phyloP scores from a whole-genome alignment of 73 alveolate species.

The Stentor roeselii region DNA sequence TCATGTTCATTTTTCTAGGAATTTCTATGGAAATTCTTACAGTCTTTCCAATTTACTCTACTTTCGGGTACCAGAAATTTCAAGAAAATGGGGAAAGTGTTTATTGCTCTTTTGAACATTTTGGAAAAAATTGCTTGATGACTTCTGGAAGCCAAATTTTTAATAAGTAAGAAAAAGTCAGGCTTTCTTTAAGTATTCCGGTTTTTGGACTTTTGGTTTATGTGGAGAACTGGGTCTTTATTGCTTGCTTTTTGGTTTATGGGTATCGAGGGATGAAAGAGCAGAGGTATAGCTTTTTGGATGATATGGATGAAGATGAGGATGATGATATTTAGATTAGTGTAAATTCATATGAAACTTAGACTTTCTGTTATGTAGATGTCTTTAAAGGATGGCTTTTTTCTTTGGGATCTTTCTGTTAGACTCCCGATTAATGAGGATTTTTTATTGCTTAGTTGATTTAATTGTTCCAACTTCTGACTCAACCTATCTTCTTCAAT shows the following conservation, averaged over 20 bases:
- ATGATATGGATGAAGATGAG: neutral
- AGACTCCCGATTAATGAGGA: too few relatives aligned
- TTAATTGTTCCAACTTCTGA: too few relatives aligned
- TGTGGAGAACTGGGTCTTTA: slow-evolving; percentile 10
- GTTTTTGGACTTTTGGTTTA: neutral
- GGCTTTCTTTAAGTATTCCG: slow-evolving; percentile 11
- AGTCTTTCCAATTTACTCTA: slow-evolving; percentile 50
- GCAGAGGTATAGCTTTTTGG: neutral
- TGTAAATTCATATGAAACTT: too few relatives aligned
- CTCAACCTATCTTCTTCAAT: too few relatives aligned
- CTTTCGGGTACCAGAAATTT: slow-evolving; percentile 52
- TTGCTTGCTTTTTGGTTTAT: neutral
- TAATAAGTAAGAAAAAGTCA: slow-evolving; percentile 23
- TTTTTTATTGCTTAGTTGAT: too few relatives aligned
- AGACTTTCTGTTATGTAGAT: too few relatives aligned
- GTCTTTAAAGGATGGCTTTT: too few relatives aligned
- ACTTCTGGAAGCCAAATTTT: slow-evolving; percentile 33
- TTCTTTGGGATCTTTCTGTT: too few relatives aligned
- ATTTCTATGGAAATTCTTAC: slow-evolving; percentile 46
- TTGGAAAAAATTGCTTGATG: slow-evolving; percentile 39
- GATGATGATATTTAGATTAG: neutral
- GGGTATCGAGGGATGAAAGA: neutral
- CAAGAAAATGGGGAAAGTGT: slow-evolving; percentile 21
- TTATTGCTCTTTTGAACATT: slow-evolving; percentile 5
- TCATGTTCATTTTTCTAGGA: slow-evolving; percentile 50